Base-by-base conservation (phyloP, 116 monocot genomes). In the Iris pallida region DNA sequence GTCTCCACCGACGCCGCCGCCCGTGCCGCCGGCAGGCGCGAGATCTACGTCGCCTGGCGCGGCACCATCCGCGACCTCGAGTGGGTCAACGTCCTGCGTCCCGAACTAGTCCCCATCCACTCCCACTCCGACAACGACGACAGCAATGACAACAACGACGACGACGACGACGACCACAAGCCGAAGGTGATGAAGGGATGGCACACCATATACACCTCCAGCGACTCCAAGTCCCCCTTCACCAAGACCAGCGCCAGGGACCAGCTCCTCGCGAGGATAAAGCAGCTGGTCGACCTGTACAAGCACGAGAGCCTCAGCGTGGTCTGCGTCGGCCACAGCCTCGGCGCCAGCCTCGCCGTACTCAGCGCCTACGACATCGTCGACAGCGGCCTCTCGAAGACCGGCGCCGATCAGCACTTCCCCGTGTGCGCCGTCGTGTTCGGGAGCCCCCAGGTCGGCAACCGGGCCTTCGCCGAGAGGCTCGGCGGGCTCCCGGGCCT, bases 181-280 rank as follows among this genome's bases (percentile, higher is more conserved):
- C 62, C 73, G 1, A 81, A 81, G 69, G 83, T 90, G 16, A 90
- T 90, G 90, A 64, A 81, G 46, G 90, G 86, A 0, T 90, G 90
- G 90, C 59, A 81, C 72, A 61, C 76, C 2, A 82, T 85, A 57
- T 86, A 86, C 76, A 84, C 84, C 3, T 84, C 86, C 4, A 70
- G 56, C 40, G 68, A 90, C 42, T 14, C 78, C 11, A 71, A 74
- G 5, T 81, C 90, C 0, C 72, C 70, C 0, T 86, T 86, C 78
- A 83, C 59, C 47, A 81, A 71, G 43, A 16, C 40, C 4, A 90
- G 86, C 59, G 86, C 78, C 16, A 75, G 90, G 46, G 76, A 76
- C 17, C 86, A 86, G 76, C 59, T 86, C 8, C 59, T 81, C 2
- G 16, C 76, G 4, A 68, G 64, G 7, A 64, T 90, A 20, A 79